phyloP scores from a whole-genome alignment of 495 filamentous ascomycete genomes.

The Daldinia caldariorum region DNA sequence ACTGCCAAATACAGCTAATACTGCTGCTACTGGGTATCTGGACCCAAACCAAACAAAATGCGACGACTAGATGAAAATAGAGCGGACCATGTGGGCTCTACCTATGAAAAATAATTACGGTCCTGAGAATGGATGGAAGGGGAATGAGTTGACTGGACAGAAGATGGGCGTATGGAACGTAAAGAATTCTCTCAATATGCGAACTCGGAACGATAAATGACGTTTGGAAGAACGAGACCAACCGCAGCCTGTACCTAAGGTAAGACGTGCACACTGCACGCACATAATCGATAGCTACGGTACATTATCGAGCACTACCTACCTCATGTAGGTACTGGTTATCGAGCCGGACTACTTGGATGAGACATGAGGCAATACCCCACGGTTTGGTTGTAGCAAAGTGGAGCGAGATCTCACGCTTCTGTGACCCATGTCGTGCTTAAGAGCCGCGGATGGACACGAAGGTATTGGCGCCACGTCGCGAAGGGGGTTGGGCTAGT shows the following conservation, averaged over 20 bases:
- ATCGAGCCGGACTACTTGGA: constrained; percentile 44
- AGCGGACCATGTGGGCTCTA: constrained; percentile 37
- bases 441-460: constrained; percentile 49
- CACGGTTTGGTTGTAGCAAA: constrained; percentile 38
- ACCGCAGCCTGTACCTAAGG: constrained; percentile 27
- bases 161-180: constrained; percentile 33
- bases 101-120: constrained; percentile 39
- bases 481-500: constrained; percentile 53
- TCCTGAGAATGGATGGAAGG: constrained; percentile 32
- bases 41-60: constrained; percentile 34
- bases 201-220: constrained; percentile 38
- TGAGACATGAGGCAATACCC: constrained; percentile 36
- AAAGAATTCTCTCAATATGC: constrained; percentile 44
- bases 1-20: constrained; percentile 24
- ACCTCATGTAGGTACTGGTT: no score
- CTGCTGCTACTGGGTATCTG: constrained; percentile 33
- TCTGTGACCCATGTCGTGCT: constrained; percentile 58
- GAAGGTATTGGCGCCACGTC: constrained; percentile 63
- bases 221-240: constrained; percentile 33
- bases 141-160: constrained; percentile 37
- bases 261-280: neutral
- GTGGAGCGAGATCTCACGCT: constrained; percentile 54
- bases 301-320: constrained; percentile 10
- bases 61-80: constrained; percentile 32
- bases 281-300: constrained; percentile 19